Conservation (phyloP, 257 asterid species). For the Nicotiana attenuata region DNA sequence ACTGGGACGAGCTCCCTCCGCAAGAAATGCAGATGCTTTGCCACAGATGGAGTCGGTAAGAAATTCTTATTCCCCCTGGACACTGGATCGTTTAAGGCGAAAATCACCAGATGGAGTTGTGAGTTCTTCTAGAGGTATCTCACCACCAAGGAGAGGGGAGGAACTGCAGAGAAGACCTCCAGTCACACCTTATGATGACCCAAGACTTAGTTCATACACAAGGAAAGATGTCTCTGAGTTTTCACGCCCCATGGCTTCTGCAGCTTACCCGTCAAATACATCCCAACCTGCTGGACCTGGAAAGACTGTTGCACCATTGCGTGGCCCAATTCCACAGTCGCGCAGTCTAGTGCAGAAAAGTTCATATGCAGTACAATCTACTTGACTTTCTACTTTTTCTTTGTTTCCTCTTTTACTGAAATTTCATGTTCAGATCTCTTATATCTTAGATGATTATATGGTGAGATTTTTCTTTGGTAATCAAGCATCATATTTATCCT, state of each 20-base stretch:
- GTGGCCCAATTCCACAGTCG: constrained; percentile 36
- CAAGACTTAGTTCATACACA: constrained; percentile 39
- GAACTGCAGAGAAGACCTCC: constrained; percentile 39
- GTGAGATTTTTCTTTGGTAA: neutral
- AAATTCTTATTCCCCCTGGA: constrained; percentile 69
- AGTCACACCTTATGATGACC: constrained; percentile 46
- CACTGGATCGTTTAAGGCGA: constrained; percentile 62
- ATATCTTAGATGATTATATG: constrained; percentile 7
- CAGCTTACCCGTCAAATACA: constrained; percentile 38
- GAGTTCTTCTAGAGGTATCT: constrained; percentile 40
- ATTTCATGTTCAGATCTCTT: neutral
- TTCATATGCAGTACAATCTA: constrained; percentile 48
- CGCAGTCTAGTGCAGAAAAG: constrained; percentile 48
- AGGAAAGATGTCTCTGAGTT: constrained; percentile 49
- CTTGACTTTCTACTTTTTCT: constrained; percentile 10
- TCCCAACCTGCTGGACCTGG: constrained; percentile 49
- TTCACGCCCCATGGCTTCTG: constrained; percentile 44
- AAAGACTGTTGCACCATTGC: constrained; percentile 37
- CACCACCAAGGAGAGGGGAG: constrained; percentile 60
- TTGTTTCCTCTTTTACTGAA: constrained; percentile 5
- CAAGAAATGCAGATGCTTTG: constrained; percentile 37
- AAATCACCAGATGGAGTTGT: constrained; percentile 60
- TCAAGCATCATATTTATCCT: neutral
- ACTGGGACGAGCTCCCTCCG: constrained; percentile 18
- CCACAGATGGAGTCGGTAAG: constrained; percentile 37